Evolutionary conservation across 768 basidiomycete genomes (phyloP).

Genomic region (Dentipellis sp.): DNA sequence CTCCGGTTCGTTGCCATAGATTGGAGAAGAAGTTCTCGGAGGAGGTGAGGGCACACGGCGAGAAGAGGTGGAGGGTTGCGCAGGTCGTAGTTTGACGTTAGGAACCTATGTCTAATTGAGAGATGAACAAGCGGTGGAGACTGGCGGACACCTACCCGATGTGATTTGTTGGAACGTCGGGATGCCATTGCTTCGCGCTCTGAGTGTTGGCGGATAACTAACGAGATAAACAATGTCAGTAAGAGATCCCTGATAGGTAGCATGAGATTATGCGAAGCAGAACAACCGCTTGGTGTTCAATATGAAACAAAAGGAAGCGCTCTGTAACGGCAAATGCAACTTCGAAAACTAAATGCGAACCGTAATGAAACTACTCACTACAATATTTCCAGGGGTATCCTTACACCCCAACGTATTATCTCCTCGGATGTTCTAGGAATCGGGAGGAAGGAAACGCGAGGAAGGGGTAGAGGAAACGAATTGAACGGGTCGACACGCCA

Average conservation of each 20-base stretch:
- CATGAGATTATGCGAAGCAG: too few species aligned
- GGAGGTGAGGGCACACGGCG: slow-evolving; percentile 21
- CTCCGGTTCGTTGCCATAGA: slow-evolving; percentile 22
- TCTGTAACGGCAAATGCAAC: too few species aligned
- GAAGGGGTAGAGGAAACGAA: neutral
- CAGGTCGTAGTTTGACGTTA: slow-evolving; percentile 73
- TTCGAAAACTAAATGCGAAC: too few species aligned
- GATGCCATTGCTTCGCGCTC: neutral
- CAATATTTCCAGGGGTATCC: neutral
- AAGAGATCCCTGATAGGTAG: too few species aligned
- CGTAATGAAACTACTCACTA: too few species aligned
- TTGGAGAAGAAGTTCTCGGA: slow-evolving; percentile 29
- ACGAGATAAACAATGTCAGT: neutral
- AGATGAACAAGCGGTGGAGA: neutral
- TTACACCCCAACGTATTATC: neutral
- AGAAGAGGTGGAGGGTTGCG: slow-evolving; percentile 24
- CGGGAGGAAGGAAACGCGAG: neutral
- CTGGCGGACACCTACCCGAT: neutral
- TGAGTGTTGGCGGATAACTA: neutral
- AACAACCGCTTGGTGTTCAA: too few species aligned
- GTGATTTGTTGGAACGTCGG: neutral
- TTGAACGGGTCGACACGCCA: neutral
- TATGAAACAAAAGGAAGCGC: too few species aligned
- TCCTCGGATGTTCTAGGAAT: neutral
- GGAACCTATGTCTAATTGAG: slow-evolving; percentile 45